Percentiles rank a stretch among this genome's conserved stretches.
Evolutionary conservation across 345 rosid species (phyloP).

Genomic region (Physaria fendleri): DNA sequence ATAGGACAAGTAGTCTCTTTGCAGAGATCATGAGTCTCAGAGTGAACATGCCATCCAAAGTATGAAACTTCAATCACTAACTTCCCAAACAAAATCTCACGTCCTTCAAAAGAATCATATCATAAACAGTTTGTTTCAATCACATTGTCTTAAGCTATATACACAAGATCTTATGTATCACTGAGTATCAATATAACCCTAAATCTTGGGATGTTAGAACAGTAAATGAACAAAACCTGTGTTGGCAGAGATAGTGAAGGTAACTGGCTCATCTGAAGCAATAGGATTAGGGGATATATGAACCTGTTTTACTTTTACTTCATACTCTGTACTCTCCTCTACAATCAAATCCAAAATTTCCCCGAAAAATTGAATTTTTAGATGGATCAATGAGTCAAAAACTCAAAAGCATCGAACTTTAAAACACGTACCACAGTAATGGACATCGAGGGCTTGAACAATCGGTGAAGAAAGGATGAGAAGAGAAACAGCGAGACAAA

Average conservation of each 20-base stretch:
- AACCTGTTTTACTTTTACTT: slow-evolving; percentile 50
- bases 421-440: slow-evolving; percentile 21
- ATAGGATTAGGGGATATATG: slow-evolving; percentile 61
- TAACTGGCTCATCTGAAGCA: slow-evolving; percentile 45
- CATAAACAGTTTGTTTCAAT: not conserved
- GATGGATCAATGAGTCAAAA: not conserved
- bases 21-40: slow-evolving; percentile 74
- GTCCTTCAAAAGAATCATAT: slow-evolving; percentile 21
- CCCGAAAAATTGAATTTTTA: not conserved
- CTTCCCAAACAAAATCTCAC: slow-evolving; percentile 59
- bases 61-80: slow-evolving; percentile 71
- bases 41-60: slow-evolving; percentile 74
- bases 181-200: not conserved
- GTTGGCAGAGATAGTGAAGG: slow-evolving; percentile 57
- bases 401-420: not conserved
- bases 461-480: not conserved
- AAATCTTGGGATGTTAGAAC: not conserved
- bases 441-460: slow-evolving; percentile 18
- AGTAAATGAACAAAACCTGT: slow-evolving; percentile 36
- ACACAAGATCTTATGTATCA: not conserved
- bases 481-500: not conserved
- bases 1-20: slow-evolving; percentile 82
- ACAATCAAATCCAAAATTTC: slow-evolving; percentile 6
- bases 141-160: not conserved
- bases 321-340: slow-evolving; percentile 55